Conservation (phyloP, 129 eudicot genomes). For the Helichrysum umbraculigerum region DNA sequence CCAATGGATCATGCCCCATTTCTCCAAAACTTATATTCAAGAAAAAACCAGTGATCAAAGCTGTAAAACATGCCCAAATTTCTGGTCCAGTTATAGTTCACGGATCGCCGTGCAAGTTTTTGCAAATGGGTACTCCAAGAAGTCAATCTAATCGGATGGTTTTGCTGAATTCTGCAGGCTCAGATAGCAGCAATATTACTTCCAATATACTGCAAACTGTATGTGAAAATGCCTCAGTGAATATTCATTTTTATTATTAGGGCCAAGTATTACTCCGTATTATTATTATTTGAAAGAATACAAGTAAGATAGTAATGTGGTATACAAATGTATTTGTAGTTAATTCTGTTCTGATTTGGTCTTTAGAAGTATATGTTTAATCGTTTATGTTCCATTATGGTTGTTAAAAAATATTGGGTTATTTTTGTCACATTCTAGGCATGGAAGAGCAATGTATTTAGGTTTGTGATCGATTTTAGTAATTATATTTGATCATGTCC, state of each 20-base stretch:
- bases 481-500: neutral
- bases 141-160: slow-evolving; percentile 32
- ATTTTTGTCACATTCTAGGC: neutral
- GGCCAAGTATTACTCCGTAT: neutral
- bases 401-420: neutral
- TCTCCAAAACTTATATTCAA: slow-evolving; percentile 20
- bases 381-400: neutral
- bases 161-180: slow-evolving; percentile 46
- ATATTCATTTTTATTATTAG: neutral
- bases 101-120: slow-evolving; percentile 33
- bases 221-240: slow-evolving; percentile 10
- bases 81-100: slow-evolving; percentile 29
- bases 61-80: slow-evolving; percentile 24
- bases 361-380: neutral
- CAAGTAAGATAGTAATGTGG: neutral
- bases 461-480: neutral
- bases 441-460: neutral
- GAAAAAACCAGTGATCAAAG: slow-evolving; percentile 16
- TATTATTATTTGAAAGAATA: neutral
- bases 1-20: slow-evolving; percentile 20
- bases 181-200: slow-evolving; percentile 40
- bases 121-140: slow-evolving; percentile 33
- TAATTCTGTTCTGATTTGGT: neutral
- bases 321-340: neutral
- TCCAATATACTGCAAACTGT: slow-evolving; percentile 50